Evolutionary conservation across 768 basidiomycete species (phyloP), one percentile per base, ranked within the genome.

Genomic region (Mycena polygramma): DNA sequence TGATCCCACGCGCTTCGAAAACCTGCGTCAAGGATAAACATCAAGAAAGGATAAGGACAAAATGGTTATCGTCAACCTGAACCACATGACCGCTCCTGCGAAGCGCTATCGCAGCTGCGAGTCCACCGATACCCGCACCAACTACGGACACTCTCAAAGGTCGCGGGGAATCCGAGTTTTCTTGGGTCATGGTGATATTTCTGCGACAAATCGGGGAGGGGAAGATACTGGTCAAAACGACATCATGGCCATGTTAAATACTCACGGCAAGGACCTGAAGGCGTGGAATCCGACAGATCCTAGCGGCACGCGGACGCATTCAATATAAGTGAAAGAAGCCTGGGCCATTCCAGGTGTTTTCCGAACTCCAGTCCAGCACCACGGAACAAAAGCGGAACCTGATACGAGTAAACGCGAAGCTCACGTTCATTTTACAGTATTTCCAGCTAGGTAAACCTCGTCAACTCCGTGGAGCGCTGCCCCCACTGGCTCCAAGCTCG

Each of bases 81-180:
- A 72, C 66, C 10, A 59, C 22, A 26, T 72, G 70, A n/a, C 66
- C 70, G 45, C 39, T 63, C 36, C 62, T 35, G 7, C 71, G 57
- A 13, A 72, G 57, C 15, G 66, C 66, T 8, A 61, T 48, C 11
- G 71, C 71, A 26, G 67, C 53, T 6, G 70, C 26, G 11, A 72
- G 57, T 13, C 70, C 71, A 17, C 63, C 63, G 7, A 72, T 59
- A 20, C 66, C 71, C 26, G 71, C 71, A 26, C 67, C 67, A 17
- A 72, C 67, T 3, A 72, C 30, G 22, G 67, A 55, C 17, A 68
- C 53, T 7, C 64, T 58, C 36, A 72, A 36, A 46, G 70, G 70
- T 20, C 14, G 55, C 4, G 57, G 53, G 39, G 62, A 53, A 13
- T 52, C 17, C 14, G 62, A 53, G 7, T 52, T 13, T 20, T 52